Conservation (phyloP, 2,329 filamentous ascomycete species). For the Trichoderma sp. region DNA sequence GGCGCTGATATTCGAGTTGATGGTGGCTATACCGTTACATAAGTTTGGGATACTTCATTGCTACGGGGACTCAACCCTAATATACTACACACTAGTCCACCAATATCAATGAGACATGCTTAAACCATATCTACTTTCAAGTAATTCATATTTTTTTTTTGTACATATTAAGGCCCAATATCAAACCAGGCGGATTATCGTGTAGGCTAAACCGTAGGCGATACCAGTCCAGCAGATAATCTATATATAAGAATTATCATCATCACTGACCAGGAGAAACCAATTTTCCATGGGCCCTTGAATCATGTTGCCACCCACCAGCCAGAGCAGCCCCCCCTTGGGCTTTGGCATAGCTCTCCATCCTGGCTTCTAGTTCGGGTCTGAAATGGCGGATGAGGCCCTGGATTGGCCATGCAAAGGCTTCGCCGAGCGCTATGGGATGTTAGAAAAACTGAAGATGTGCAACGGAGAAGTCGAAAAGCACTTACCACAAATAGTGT, state of each 20-base stretch:
- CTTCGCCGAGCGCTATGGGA: conserved; percentile 76
- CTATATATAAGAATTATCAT: conserved; percentile 6
- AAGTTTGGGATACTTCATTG: background rate
- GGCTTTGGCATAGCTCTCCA: conserved; percentile 74
- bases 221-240: background rate
- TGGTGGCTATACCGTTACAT: conserved; percentile 80
- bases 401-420: conserved; percentile 97
- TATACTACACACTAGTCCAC: background rate
- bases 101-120: background rate
- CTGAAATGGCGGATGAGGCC: conserved; percentile 98
- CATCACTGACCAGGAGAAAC: conserved; percentile 84
- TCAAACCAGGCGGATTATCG: background rate
- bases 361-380: conserved; percentile 88
- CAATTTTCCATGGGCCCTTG: conserved; percentile 74
- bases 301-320: conserved; percentile 81
- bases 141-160: background rate
- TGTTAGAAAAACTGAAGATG: conserved; percentile 25
- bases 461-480: background rate
- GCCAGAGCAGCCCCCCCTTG: conserved; percentile 72
- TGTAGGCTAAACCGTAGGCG: background rate
- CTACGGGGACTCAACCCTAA: background rate
- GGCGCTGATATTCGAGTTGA: conserved; percentile 79
- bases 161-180: conserved; percentile 8
- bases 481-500: conserved; percentile 88
- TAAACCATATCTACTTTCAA: background rate